Evolutionary conservation across 192 early-diverging fungal genomes (phyloP).

Genomic region (Phlyctochytrium bullatum): DNA sequence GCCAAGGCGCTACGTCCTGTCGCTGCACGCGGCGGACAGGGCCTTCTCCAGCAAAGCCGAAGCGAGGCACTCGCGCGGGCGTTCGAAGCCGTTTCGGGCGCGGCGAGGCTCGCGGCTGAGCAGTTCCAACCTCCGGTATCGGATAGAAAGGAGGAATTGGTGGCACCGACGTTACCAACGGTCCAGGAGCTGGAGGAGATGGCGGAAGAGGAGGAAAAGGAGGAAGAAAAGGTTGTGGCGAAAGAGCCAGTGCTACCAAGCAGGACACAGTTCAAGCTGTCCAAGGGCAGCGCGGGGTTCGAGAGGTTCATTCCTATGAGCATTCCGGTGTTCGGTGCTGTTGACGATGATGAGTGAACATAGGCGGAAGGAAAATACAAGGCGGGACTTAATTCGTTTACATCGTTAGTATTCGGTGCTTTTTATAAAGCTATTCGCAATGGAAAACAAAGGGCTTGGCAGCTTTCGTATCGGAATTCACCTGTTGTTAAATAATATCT

Average conservation of each 20-base stretch:
- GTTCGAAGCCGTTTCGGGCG: not conserved
- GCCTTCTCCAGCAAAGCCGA: not conserved
- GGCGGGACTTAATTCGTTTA: no score
- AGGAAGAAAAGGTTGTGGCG: not conserved
- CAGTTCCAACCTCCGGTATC: no score
- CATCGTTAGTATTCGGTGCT: no score
- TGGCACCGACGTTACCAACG: not conserved
- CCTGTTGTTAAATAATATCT: no score
- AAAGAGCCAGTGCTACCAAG: no score
- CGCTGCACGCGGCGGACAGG: not conserved
- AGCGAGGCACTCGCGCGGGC: not conserved
- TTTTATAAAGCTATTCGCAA: no score
- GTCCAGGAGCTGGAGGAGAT: conserved; percentile 9
- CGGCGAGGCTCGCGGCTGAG: not conserved
- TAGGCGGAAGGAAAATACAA: no score
- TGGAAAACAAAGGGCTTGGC: no score
- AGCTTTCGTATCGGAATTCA: no score
- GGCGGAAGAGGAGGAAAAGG: conserved; percentile 4
- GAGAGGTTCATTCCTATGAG: conserved; percentile 9
- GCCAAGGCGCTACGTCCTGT: no score
- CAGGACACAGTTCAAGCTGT: not conserved
- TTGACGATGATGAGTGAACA: not conserved
- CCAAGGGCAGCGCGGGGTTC: conserved; percentile 12
- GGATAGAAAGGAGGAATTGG: not conserved
- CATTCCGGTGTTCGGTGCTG: not conserved